Base-by-base conservation (phyloP, 768 basidiomycete genomes). In the Auriscalpium orientale region DNA sequence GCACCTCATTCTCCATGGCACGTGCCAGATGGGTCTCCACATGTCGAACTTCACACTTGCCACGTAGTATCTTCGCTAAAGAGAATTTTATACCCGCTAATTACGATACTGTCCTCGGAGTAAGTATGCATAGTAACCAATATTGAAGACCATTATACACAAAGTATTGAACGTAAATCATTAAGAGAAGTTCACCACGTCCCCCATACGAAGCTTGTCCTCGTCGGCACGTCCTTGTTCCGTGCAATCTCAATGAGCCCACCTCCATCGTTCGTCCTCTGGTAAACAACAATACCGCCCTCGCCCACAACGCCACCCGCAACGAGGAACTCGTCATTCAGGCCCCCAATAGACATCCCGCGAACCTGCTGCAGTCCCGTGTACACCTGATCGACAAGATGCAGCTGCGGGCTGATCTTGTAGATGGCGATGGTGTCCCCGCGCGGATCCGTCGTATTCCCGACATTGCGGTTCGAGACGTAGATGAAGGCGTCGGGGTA, bases 401-500 rank as follows among this genome's bases (percentile, higher is more conserved):
- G 65, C 43, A 84, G 66, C 37, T 57, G 46, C 34, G 67, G 65
- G 63, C 73, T 68, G 37, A 80, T 28, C 28, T 28, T 28, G 28
- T 28, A 84, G 49, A 86, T 80, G 5, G 81, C 83, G 49, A 87
- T 83, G 0, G 83, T 72, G 66, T 87, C 85, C 7, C 83, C 82
- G 8, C 76, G 74, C 21, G 79, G 66, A 53, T 81, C 80, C 54
- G 71, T 67, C 50, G 68, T 64, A 53, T 62, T 61, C n/a, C 76
- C 80, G 0, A 71, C 73, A 67, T 87, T 85, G 44, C 86, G 76
- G 70, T 88, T 88, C 5, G 85, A 85, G n/a, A 74, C 76, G 68
- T 87, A 89, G 61, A 87, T 78, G 61, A 79, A 82, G 0, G 79
- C 74, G 4, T 61, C 71, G 0, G 76, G 77, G 72, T 81, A 87